Percentiles rank a stretch among this genome's conserved stretches.
These are phyloP conservation scores for Auricularia cornea DNA, from an alignment of 768 basidiomycete species.

Conservation along the genomic window DNA sequence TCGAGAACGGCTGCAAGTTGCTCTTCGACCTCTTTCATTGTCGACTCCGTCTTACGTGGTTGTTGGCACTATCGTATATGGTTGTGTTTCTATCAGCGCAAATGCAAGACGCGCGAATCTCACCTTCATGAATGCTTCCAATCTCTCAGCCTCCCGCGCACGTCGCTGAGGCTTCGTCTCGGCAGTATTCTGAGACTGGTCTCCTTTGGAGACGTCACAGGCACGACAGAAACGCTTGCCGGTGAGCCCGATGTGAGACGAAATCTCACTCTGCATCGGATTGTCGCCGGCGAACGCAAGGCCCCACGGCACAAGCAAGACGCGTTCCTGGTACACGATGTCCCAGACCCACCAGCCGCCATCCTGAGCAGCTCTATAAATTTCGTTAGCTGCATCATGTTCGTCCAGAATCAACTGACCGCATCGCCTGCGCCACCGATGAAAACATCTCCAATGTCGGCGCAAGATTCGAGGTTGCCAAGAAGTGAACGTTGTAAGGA, in stretches of 20 bases:
- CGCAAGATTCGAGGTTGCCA: conserved; percentile 15
- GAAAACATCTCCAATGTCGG: conserved; percentile 13
- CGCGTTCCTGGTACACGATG: background rate
- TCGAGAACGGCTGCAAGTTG: background rate
- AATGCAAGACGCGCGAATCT: too few relatives aligned
- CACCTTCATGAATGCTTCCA: background rate
- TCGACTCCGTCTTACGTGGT: background rate
- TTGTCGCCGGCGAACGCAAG: conserved; percentile 8
- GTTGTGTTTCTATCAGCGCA: too few relatives aligned
- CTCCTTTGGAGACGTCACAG: conserved; percentile 21
- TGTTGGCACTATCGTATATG: too few relatives aligned
- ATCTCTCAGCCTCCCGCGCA: background rate
- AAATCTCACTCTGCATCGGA: conserved; percentile 11
- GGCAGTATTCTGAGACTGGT: background rate
- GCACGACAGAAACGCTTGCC: conserved; percentile 33
- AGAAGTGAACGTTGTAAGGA: conserved; percentile 16
- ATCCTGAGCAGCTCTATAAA: background rate
- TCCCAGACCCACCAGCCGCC: background rate
- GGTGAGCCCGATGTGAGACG: conserved; percentile 10
- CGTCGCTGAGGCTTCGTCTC: background rate
- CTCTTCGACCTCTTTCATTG: background rate
- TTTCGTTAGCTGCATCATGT: background rate
- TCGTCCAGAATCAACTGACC: background rate
- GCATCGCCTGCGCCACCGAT: conserved; percentile 2
- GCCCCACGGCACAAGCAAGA: background rate